Base-by-base conservation (phyloP, 2,329 filamentous ascomycete species). In the Botrytis tulipae region DNA sequence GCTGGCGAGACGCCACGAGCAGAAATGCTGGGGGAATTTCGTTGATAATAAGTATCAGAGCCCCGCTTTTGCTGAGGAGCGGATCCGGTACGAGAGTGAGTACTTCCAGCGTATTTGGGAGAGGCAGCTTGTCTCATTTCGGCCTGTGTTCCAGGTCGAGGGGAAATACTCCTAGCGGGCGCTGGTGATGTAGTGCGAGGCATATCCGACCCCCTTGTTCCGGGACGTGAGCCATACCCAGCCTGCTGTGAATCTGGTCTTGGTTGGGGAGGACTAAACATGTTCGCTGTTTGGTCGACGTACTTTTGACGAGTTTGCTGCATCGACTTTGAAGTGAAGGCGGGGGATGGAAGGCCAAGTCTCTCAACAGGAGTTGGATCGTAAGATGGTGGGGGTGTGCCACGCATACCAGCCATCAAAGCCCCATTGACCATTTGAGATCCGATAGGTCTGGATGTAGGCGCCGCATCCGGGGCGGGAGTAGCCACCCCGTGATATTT, bases 261-360 rank as follows among this genome's bases (percentile, higher is more conserved):
- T 69, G 70, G 76, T 76, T 78, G 80, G 32, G 61, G 35, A 29
- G 78, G 74, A 69, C 75, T 86, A 82, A 97, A 96, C 85, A 98
- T 91, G 79, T 88, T 94, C 61, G 93, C 89, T 4, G 93, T 93
- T 82, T 98, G 93, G 63, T 91, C 89, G 35, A 92, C 90, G 79
- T 95, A 98, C 82, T 94, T 94, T 78, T 97, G 92, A 0, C 94
- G 96, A 6, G 95, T 93, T 82, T 97, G 93, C 80, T 97, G 93
- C 97, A 99, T 99, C 66, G 96, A 93, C 76, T 92, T 93, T 6
- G 94, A 93, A 0, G 97, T 99, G 75, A 97, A 94, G 1, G 96
- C 96, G 3, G 95, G 94, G 74, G 95, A 92, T 2, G 96, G 97
- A 20, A 95, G 93, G 71, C 94, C 96, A 6, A 98, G 87, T 74